Percentiles rank a stretch among this genome's conserved stretches.
These are phyloP conservation scores for Lotus japonicus DNA, from an alignment of 306 rosid genomes.

Conservation along the genomic window DNA sequence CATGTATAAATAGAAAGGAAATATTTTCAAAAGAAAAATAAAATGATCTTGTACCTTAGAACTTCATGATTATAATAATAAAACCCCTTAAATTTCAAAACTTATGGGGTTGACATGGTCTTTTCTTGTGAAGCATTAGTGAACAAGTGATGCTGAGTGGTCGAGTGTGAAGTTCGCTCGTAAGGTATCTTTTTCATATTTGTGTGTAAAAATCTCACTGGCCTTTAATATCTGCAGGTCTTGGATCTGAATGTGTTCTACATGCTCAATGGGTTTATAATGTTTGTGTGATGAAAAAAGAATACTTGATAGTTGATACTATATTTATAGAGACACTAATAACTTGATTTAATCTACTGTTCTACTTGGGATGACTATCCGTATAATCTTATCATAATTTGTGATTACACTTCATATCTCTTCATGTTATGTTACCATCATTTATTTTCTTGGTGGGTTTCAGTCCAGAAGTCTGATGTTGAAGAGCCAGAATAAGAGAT, in stretches of 20 bases:
- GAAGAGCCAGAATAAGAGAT: conserved; percentile 70
- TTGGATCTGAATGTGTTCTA: background rate
- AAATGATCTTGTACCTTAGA: background rate
- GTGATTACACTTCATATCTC: conserved; percentile 12
- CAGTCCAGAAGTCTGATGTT: conserved; percentile 82
- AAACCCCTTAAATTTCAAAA: background rate
- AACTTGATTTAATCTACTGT: background rate
- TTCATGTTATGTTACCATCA: background rate
- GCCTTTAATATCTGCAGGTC: background rate
- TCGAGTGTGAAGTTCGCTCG: background rate
- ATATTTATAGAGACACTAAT: background rate
- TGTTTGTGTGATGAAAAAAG: background rate
- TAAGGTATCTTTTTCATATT: background rate
- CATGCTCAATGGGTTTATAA: background rate
- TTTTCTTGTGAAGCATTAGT: background rate
- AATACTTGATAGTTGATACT: background rate
- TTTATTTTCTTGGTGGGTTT: conserved; percentile 18
- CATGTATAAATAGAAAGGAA: background rate
- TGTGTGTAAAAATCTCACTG: background rate
- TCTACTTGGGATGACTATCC: background rate
- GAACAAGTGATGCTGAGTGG: background rate
- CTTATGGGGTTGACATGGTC: conserved; percentile 6
- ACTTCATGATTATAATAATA: background rate
- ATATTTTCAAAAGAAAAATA: background rate
- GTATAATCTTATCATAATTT: conserved; percentile 1